Evolutionary conservation across 805 yeast genomes (phyloP).

Genomic region (Debaryomyces castellii): DNA sequence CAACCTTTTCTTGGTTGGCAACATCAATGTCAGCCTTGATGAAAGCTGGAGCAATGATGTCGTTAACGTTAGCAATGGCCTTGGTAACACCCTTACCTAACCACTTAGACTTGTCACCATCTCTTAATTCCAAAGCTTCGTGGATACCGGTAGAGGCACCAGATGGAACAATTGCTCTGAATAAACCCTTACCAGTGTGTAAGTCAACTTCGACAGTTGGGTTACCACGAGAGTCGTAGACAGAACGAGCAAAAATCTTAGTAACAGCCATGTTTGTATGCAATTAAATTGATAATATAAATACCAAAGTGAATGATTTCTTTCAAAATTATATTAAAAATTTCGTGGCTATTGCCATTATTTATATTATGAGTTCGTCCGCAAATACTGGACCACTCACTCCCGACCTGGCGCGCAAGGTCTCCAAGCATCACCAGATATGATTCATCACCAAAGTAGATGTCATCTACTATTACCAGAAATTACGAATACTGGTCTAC

Average conservation of each 20-base stretch:
- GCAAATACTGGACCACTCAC: constrained; percentile 20
- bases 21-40: constrained; percentile 79
- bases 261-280: constrained; percentile 71
- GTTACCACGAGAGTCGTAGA: constrained; percentile 99
- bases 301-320: constrained; percentile 1
- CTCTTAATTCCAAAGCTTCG: constrained; percentile 98
- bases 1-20: constrained; percentile 82
- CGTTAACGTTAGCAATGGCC: constrained; percentile 96
- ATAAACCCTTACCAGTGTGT: constrained; percentile 86
- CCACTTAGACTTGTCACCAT: constrained; percentile 97
- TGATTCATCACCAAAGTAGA: not conserved
- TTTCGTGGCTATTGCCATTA: not conserved
- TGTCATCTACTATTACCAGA: too few relatives aligned
- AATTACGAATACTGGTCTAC: not conserved
- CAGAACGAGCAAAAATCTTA: constrained; percentile 91
- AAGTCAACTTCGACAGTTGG: constrained; percentile 99
- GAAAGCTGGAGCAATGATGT: constrained; percentile 91
- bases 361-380: constrained; percentile 6
- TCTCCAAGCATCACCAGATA: constrained; percentile 2
- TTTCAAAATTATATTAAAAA: not conserved
- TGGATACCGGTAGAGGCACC: constrained; percentile 99
- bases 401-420: constrained; percentile 22
- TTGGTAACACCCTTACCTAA: constrained; percentile 97
- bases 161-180: constrained; percentile 98
- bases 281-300: not conserved